Percentiles rank a stretch among this genome's conserved stretches.
Conservation (phyloP, 306 rosid species). For the Malus sylvestris region DNA sequence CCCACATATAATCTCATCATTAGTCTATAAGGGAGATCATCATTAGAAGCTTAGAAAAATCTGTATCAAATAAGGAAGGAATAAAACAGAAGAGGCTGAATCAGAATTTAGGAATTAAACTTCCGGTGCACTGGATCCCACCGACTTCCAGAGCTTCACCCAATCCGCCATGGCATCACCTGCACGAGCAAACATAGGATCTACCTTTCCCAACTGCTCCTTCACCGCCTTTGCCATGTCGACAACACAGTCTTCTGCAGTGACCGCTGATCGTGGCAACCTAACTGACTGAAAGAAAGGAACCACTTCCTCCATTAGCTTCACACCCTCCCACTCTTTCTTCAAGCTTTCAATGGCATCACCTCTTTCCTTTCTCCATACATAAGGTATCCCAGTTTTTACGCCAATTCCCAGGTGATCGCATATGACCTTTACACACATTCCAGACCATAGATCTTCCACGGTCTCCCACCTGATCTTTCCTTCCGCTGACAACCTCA, state of each 20-base stretch:
- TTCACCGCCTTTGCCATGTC: slow-evolving; percentile 71
- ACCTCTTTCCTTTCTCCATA: slow-evolving; percentile 85
- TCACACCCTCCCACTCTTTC: slow-evolving; percentile 99
- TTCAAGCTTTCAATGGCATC: slow-evolving; percentile 78
- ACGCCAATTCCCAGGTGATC: slow-evolving; percentile 82
- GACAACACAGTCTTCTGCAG: slow-evolving; percentile 64
- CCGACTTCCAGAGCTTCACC: slow-evolving; percentile 80
- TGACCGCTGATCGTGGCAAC: slow-evolving; percentile 53
- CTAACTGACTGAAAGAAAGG: slow-evolving; percentile 87
- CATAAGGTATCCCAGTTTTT: slow-evolving; percentile 87
- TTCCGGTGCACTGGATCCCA: slow-evolving; percentile 33
- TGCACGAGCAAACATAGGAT: slow-evolving; percentile 64
- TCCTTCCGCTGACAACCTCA: slow-evolving; percentile 80
- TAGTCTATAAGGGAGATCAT: background rate
- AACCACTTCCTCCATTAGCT: slow-evolving; percentile 86
- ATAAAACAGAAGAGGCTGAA: slow-evolving; percentile 1
- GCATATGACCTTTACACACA: slow-evolving; percentile 79
- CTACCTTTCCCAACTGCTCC: slow-evolving; percentile 68
- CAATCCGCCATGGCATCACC: slow-evolving; percentile 85
- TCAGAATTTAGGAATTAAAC: slow-evolving; percentile 2
- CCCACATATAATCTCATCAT: slow-evolving; percentile 5
- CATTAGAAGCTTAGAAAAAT: background rate
- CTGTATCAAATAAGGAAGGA: background rate
- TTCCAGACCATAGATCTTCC: slow-evolving; percentile 94
- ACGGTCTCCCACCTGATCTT: slow-evolving; percentile 92